Evolutionary conservation across 495 filamentous ascomycete species (phyloP).

Genomic region (Penicillium cataractarum): DNA sequence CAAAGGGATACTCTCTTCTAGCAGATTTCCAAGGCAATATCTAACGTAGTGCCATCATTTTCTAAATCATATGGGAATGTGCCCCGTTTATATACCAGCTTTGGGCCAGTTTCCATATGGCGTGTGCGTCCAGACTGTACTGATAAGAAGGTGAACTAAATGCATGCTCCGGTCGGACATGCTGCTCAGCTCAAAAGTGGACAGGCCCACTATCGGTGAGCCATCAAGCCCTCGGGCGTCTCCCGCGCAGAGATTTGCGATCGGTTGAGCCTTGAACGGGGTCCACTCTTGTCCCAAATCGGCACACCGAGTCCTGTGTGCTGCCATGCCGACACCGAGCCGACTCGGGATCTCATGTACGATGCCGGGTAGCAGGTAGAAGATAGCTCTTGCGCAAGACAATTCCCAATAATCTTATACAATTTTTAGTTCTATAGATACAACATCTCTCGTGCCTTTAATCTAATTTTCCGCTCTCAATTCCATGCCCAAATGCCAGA

Average conservation of each 20-base stretch:
- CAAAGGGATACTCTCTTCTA: background rate
- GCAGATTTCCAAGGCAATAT: background rate
- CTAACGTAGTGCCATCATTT: background rate
- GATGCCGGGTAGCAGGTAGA: conserved; percentile 5
- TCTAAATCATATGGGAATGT: background rate
- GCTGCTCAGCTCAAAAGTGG: background rate
- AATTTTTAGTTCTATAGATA: background rate
- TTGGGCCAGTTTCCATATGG: background rate
- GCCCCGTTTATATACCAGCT: conserved; percentile 20
- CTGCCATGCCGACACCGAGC: conserved; percentile 25
- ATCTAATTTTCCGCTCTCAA: background rate
- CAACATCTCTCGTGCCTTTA: background rate
- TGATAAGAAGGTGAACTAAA: conserved; percentile 21
- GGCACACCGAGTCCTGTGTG: conserved; percentile 33
- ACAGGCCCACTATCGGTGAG: conserved; percentile 29
- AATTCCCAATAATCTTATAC: background rate
- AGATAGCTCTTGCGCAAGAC: background rate
- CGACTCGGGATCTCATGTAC: conserved; percentile 27
- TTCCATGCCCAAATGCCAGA: background rate
- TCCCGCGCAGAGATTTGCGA: conserved; percentile 29
- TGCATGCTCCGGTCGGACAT: conserved; percentile 6
- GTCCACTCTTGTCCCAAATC: conserved; percentile 28
- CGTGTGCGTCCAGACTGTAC: background rate
- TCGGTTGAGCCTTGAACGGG: conserved; percentile 18
- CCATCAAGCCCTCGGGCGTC: conserved; percentile 28